phyloP scores from a whole-genome alignment of 768 basidiomycete species.

The Boletus subparvulus region DNA sequence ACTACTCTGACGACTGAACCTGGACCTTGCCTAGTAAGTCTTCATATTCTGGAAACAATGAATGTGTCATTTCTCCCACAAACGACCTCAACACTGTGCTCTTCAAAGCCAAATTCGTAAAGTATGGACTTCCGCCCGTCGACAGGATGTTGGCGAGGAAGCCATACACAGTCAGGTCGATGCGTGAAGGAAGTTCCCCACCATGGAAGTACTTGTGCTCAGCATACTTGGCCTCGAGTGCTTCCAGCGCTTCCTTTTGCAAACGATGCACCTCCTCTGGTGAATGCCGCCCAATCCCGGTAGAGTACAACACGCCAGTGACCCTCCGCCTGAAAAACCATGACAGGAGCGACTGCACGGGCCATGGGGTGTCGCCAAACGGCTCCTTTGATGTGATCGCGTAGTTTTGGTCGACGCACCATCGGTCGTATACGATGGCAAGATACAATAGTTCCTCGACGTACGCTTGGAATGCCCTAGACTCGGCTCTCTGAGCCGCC shows the following conservation, averaged over 20 bases:
- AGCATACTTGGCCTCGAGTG: constrained; percentile 29
- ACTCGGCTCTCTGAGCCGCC: constrained; percentile 29
- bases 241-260: constrained; percentile 32
- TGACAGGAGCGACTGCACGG: constrained; percentile 21
- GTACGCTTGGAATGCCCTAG: constrained; percentile 35
- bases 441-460: constrained; percentile 32
- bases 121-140: constrained; percentile 27
- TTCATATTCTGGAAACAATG: constrained; percentile 30
- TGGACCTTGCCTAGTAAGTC: constrained; percentile 12
- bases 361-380: constrained; percentile 17
- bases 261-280: constrained; percentile 31
- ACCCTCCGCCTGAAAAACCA: constrained; percentile 25
- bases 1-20: background rate
- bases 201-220: constrained; percentile 28
- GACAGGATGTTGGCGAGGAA: constrained; percentile 33
- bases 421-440: constrained; percentile 31
- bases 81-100: constrained; percentile 21
- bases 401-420: constrained; percentile 31
- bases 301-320: constrained; percentile 14
- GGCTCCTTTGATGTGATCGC: constrained; percentile 8
- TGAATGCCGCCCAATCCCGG: constrained; percentile 34
- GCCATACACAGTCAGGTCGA: constrained; percentile 31
- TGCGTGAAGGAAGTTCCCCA: constrained; percentile 25
- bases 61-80: constrained; percentile 23
- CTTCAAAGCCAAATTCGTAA: constrained; percentile 20